phyloP scores from a whole-genome alignment of 164 flowering plant genomes.

The Kingdonia uniflora region DNA sequence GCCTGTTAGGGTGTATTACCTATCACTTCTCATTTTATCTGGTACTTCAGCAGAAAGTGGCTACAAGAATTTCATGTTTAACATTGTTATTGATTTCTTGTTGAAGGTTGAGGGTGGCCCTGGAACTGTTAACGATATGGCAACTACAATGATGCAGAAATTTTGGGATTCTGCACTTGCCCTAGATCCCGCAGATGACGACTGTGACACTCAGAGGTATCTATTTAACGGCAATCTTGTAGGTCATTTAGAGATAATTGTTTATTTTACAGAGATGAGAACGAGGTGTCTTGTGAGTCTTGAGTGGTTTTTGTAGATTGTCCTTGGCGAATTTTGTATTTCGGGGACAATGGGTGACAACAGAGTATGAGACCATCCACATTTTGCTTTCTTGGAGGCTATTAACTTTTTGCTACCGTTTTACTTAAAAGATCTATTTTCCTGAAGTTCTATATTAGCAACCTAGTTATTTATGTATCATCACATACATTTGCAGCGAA shows the following conservation, averaged over 20 bases:
- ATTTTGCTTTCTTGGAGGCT: no score
- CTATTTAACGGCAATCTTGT: not conserved
- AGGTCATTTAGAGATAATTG: no score
- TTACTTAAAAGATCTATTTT: not conserved
- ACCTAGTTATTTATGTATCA: no score
- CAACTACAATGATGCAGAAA: slow-evolving; percentile 91
- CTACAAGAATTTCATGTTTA: not conserved
- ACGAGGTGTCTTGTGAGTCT: no score
- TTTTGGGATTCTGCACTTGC: slow-evolving; percentile 97
- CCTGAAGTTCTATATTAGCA: slow-evolving; percentile 7
- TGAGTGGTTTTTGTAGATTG: not conserved
- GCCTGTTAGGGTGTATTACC: no score
- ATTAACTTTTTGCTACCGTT: not conserved
- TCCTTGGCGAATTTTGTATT: not conserved
- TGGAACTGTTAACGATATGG: slow-evolving; percentile 72
- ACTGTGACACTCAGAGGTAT: slow-evolving; percentile 74
- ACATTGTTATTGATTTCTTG: slow-evolving; percentile 2
- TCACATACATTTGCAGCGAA: slow-evolving; percentile 44
- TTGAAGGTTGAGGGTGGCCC: slow-evolving; percentile 71
- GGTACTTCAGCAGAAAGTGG: not conserved
- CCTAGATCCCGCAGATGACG: slow-evolving; percentile 79
- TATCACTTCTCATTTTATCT: no score
- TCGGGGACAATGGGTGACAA: no score
- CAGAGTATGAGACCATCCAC: no score
- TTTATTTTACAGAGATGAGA: no score